Percentiles rank a stretch among this genome's conserved stretches.
Conservation (phyloP, 2,329 filamentous ascomycete genomes). For the Pestalotiopsis sp. region DNA sequence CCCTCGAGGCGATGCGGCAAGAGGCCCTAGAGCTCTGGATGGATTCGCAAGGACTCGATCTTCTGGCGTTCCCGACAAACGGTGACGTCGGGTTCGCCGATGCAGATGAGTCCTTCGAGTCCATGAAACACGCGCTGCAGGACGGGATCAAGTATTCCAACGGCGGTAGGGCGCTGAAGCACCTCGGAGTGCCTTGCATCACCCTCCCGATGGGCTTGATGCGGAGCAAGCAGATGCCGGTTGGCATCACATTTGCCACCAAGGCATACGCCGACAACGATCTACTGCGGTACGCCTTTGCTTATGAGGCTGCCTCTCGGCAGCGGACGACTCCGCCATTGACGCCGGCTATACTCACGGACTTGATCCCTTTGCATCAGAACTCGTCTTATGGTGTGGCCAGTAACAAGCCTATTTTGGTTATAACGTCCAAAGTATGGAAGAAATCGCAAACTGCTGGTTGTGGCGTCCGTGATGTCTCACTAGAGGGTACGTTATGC, state of each 20-base stretch:
- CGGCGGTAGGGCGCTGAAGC: neutral
- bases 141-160: constrained; percentile 2
- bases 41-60: neutral
- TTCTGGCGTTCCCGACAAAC: neutral
- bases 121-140: neutral
- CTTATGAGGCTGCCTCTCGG: neutral
- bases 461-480: neutral
- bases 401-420: neutral
- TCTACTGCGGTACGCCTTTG: neutral
- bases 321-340: neutral
- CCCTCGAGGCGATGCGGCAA: neutral
- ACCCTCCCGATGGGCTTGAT: neutral
- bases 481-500: neutral
- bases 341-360: neutral
- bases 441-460: neutral
- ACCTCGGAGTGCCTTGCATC: neutral
- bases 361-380: neutral
- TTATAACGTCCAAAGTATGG: neutral
- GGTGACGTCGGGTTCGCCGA: neutral
- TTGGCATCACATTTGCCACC: neutral
- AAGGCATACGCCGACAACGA: neutral
- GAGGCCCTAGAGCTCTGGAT: neutral
- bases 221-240: neutral
- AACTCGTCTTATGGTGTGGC: neutral
- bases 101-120: neutral